Conservation (phyloP, 1,284 basidiomycete genomes). For the Heliocybe sulcata region DNA sequence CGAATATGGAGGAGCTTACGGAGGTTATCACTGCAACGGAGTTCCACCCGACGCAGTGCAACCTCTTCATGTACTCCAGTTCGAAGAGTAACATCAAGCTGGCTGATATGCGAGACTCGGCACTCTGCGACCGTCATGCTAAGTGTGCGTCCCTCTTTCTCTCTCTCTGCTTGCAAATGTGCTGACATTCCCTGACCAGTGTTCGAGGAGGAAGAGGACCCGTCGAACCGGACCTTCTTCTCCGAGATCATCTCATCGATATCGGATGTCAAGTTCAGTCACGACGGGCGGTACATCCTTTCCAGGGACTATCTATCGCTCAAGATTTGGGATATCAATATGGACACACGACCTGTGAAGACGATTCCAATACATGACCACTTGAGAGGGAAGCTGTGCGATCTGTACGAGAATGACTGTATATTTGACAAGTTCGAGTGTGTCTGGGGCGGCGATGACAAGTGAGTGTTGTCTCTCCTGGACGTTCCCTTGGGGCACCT, state of each 20-base stretch:
- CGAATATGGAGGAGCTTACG: slow-evolving; percentile 99
- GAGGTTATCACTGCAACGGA: slow-evolving; percentile 99
- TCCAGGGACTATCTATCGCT: slow-evolving; percentile 96
- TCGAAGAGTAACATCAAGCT: slow-evolving; percentile 99
- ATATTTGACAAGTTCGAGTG: slow-evolving; percentile 99
- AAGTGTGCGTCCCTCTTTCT: slow-evolving; percentile 60
- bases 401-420: slow-evolving; percentile 99
- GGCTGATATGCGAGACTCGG: slow-evolving; percentile 99
- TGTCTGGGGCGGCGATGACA: slow-evolving; percentile 92
- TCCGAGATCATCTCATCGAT: slow-evolving; percentile 99
- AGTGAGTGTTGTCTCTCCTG: slow-evolving; percentile 51
- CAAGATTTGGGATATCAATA: slow-evolving; percentile 99
- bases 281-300: slow-evolving; percentile 94
- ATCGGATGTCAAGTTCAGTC: slow-evolving; percentile 98
- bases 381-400: slow-evolving; percentile 94
- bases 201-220: slow-evolving; percentile 98
- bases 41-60: slow-evolving; percentile 97
- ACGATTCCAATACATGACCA: slow-evolving; percentile 99
- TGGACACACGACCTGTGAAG: slow-evolving; percentile 95
- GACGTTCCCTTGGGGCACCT: background rate
- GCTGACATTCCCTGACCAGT: slow-evolving; percentile 40
- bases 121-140: slow-evolving; percentile 92
- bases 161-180: slow-evolving; percentile 2
- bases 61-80: slow-evolving; percentile 99
- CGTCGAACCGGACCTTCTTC: slow-evolving; percentile 96